Percentiles rank a stretch among this genome's conserved stretches.
phyloP scores from a whole-genome alignment of 73 alveolate species.

The Tetrahymena borealis region DNA sequence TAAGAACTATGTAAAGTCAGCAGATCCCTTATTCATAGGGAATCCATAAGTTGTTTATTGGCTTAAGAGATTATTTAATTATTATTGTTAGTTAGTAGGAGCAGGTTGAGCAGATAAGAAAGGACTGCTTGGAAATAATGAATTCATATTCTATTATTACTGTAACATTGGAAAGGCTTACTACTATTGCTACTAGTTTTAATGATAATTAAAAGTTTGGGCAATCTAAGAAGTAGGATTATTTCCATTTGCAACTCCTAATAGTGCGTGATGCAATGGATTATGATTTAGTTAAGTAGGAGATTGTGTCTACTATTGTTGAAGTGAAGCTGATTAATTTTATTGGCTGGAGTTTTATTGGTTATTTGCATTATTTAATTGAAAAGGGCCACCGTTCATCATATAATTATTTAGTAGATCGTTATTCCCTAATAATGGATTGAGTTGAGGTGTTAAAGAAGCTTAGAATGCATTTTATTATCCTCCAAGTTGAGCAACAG shows the following conservation, averaged over 20 bases:
- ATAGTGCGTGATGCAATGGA: neutral
- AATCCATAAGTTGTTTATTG: neutral
- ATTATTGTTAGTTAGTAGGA: neutral
- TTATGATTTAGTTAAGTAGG: neutral
- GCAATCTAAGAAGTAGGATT: neutral
- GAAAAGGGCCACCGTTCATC: neutral
- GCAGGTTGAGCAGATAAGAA: neutral
- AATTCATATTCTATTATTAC: neutral
- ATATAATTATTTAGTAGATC: neutral
- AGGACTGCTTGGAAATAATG: neutral
- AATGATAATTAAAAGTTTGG: neutral
- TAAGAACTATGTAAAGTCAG: neutral
- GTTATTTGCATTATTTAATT: no score
- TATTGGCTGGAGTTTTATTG: no score
- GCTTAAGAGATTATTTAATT: neutral
- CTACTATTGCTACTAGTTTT: neutral
- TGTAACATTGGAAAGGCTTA: neutral
- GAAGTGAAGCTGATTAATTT: no score
- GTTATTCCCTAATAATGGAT: neutral
- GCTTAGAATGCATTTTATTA: neutral
- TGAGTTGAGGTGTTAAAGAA: neutral
- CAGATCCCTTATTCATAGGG: neutral
- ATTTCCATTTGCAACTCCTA: neutral
- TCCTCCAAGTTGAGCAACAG: neutral
- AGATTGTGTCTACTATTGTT: neutral